These are phyloP conservation scores for Apodospora peruviana DNA, from an alignment of 495 filamentous ascomycete species.

Conservation along the genomic window DNA sequence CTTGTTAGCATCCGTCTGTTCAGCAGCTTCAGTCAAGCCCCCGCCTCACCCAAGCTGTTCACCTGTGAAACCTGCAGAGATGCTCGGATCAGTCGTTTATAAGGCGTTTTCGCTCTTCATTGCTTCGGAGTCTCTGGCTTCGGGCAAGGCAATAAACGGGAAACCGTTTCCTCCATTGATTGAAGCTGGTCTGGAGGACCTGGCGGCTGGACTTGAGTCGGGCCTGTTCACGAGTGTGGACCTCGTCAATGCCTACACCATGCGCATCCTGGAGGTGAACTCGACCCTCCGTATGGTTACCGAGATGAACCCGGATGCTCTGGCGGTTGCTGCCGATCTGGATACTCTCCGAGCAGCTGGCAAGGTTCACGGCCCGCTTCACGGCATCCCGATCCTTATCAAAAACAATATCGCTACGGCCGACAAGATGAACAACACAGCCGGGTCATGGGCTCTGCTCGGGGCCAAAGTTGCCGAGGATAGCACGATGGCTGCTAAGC, in stretches of 20 bases:
- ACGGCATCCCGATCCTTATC: conserved; percentile 64
- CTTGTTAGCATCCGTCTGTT: no score
- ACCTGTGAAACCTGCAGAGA: no score
- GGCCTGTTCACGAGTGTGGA: conserved; percentile 57
- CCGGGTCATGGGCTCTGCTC: conserved; percentile 54
- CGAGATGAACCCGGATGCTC: conserved; percentile 44
- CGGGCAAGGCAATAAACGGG: no score
- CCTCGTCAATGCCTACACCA: conserved; percentile 45
- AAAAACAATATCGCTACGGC: conserved; percentile 69
- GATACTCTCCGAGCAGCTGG: conserved; percentile 23
- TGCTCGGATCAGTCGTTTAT: no score
- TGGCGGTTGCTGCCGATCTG: conserved; percentile 26
- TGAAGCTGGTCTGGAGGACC: conserved; percentile 45
- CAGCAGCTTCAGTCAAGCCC: no score
- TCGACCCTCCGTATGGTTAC: conserved; percentile 31
- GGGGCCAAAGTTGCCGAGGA: conserved; percentile 44
- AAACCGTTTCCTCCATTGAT: conserved; percentile 11
- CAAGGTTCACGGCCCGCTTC: conserved; percentile 40
- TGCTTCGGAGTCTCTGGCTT: no score
- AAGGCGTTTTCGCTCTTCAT: no score
- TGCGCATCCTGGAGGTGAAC: conserved; percentile 39
- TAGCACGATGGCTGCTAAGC: conserved; percentile 38
- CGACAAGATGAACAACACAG: conserved; percentile 57
- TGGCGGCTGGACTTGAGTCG: conserved; percentile 42
- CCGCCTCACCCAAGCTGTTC: no score